Evolutionary conservation across 1,284 basidiomycete species (phyloP).

Genomic region (Sporisorium graminicola): DNA sequence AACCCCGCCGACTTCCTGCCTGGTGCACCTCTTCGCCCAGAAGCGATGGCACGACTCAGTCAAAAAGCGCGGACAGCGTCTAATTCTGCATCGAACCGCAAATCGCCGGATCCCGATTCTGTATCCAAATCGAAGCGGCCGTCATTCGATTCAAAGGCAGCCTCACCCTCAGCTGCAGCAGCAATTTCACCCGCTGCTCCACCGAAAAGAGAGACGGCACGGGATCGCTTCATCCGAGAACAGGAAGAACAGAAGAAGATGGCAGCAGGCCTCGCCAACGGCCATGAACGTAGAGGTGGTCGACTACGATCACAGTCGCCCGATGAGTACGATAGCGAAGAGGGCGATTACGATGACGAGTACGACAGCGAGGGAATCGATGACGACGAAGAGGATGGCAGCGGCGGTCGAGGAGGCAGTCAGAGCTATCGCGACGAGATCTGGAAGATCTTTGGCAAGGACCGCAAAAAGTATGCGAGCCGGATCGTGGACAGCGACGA

Average conservation of each 20-base stretch:
- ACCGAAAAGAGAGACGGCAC: constrained; percentile 49
- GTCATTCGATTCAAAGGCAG: constrained; percentile 5
- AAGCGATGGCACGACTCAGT: constrained; percentile 33
- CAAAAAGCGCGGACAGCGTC: constrained; percentile 24
- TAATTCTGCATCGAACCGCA: neutral
- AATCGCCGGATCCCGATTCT: constrained; percentile 26
- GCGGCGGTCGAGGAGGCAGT: constrained; percentile 5
- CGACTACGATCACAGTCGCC: constrained; percentile 8
- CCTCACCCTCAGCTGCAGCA: constrained; percentile 9
- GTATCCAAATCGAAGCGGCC: constrained; percentile 11
- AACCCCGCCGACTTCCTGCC: constrained; percentile 57
- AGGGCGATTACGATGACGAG: constrained; percentile 36
- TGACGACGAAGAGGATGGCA: constrained; percentile 38
- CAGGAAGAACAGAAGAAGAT: constrained; percentile 55
- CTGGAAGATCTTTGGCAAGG: constrained; percentile 64
- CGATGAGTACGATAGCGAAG: constrained; percentile 43
- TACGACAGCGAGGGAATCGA: constrained; percentile 45
- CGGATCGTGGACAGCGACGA: constrained; percentile 62
- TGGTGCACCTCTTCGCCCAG: constrained; percentile 44
- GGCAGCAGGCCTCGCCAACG: constrained; percentile 5
- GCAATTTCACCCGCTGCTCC: constrained; percentile 17
- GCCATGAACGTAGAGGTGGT: neutral
- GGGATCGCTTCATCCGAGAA: constrained; percentile 61
- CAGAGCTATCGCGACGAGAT: constrained; percentile 58
- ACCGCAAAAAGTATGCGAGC: constrained; percentile 57